These are phyloP conservation scores for Acacia concinna DNA, from an alignment of 331 rosid species.

Conservation along the genomic window DNA sequence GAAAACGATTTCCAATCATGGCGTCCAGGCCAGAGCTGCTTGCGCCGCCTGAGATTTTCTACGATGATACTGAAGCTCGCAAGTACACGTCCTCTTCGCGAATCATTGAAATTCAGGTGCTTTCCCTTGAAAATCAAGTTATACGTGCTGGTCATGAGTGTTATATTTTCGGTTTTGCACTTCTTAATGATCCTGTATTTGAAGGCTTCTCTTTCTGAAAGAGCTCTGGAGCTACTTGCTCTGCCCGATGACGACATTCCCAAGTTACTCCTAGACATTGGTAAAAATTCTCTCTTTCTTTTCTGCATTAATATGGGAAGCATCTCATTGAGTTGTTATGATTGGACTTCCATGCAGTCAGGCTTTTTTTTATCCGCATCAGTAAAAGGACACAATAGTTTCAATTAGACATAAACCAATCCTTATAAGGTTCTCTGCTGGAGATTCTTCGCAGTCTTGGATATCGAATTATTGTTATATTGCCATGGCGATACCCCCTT, in stretches of 20 bases:
- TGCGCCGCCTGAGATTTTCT: conserved; percentile 97
- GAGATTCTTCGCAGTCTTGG: background rate
- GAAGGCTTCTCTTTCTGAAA: conserved; percentile 61
- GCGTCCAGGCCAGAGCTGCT: conserved; percentile 77
- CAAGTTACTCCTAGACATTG: conserved; percentile 85
- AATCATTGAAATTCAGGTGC: conserved; percentile 76
- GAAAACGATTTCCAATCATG: conserved; percentile 23
- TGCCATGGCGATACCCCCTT: background rate
- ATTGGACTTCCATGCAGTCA: too few species aligned
- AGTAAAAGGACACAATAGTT: background rate
- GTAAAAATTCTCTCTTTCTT: conserved; percentile 34
- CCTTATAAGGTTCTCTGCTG: background rate
- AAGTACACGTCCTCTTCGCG: conserved; percentile 93
- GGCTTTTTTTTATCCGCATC: background rate
- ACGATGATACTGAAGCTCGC: conserved; percentile 79
- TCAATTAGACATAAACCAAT: background rate
- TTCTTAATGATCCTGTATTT: background rate
- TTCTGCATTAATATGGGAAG: background rate
- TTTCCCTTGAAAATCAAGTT: background rate
- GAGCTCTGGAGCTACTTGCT: conserved; percentile 87
- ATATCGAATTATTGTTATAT: background rate
- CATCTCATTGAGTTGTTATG: background rate
- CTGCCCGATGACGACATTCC: conserved; percentile 79
- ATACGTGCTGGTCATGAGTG: background rate
- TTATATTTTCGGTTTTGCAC: background rate